A percentile compares a stretch with the other conserved stretches of the same genome.
Evolutionary conservation across 2,329 filamentous ascomycete species (phyloP).

Genomic region (Onygena corvina): DNA sequence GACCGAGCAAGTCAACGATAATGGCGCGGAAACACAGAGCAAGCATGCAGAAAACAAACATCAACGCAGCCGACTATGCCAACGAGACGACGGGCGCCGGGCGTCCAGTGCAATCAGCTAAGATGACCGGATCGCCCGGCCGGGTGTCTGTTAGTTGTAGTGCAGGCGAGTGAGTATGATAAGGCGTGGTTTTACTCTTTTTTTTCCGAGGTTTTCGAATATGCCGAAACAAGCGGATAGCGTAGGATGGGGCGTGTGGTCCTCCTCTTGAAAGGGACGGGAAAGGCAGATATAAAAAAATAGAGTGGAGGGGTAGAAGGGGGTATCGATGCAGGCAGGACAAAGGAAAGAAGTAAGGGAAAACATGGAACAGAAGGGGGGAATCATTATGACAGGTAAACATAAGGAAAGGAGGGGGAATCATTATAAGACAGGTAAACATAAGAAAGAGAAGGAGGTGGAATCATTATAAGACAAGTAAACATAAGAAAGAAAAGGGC

Average conservation of each 20-base stretch:
- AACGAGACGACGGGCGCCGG: not conserved
- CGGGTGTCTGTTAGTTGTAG: not conserved
- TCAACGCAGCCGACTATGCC: not conserved
- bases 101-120: not conserved
- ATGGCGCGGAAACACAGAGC: not conserved
- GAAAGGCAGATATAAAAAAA: not conserved
- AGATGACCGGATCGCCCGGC: not conserved
- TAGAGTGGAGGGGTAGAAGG: not conserved
- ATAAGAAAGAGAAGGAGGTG: not conserved
- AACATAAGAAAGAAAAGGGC: not conserved
- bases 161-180: not conserved
- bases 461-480: not conserved
- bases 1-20: constrained; percentile 23
- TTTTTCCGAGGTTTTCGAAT: not conserved
- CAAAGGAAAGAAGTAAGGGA: not conserved
- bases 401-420: not conserved
- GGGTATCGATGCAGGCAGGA: not conserved
- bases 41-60: not conserved
- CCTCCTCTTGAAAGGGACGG: not conserved
- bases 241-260: not conserved
- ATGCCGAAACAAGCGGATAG: not conserved
- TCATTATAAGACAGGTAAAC: not conserved
- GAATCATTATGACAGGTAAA: too few relatives aligned
- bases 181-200: not conserved
- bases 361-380: not conserved